phyloP scores from a whole-genome alignment of 306 rosid genomes.

The Quercus ilex region DNA sequence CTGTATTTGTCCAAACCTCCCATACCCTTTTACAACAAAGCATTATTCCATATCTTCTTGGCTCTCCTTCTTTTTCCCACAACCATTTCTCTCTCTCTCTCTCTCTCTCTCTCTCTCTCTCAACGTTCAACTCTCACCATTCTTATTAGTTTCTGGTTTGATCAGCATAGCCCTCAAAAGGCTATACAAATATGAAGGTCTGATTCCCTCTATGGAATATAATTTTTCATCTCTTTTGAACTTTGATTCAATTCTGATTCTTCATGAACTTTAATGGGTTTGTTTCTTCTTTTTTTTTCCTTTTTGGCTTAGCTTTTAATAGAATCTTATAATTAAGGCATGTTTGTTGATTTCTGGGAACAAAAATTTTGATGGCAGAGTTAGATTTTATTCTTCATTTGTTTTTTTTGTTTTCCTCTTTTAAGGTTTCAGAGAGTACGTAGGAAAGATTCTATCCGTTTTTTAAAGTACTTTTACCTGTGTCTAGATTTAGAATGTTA shows the following conservation, averaged over 20 bases:
- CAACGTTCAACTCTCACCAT: background rate
- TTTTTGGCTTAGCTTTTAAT: conserved; percentile 2
- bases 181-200: conserved; percentile 65
- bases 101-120: background rate
- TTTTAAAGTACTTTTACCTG: background rate
- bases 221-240: conserved; percentile 7
- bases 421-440: background rate
- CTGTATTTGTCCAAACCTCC: conserved; percentile 6
- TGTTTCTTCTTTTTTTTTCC: background rate
- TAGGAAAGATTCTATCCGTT: conserved; percentile 13
- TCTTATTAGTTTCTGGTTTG: conserved; percentile 17
- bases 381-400: background rate
- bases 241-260: conserved; percentile 28
- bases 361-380: background rate
- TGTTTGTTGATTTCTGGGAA: conserved; percentile 1
- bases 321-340: conserved; percentile 14
- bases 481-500: conserved; percentile 5
- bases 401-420: background rate
- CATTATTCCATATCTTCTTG: conserved; percentile 39
- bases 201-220: conserved; percentile 25
- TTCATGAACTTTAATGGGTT: conserved; percentile 21
- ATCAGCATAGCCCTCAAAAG: conserved; percentile 22
- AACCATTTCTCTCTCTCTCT: conserved; percentile 11
- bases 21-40: conserved; percentile 18
- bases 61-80: conserved; percentile 18